These are phyloP conservation scores for Luvunga scandens DNA, from an alignment of 345 rosid species.

Conservation along the genomic window DNA sequence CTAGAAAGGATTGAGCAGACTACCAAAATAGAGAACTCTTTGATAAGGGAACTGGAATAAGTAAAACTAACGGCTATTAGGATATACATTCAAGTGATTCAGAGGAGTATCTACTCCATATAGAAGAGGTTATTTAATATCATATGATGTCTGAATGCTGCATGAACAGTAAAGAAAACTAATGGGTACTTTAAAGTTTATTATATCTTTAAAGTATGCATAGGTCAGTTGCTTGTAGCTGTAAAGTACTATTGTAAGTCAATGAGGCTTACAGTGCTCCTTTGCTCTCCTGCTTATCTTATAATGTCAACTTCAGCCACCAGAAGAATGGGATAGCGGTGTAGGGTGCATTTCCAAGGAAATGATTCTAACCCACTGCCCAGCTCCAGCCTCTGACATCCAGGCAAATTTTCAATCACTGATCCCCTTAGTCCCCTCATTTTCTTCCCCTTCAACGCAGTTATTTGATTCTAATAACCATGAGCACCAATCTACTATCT, in stretches of 20 bases:
- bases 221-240: neutral
- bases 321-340: conserved; percentile 61
- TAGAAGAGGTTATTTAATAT: neutral
- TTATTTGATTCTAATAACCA: neutral
- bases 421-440: neutral
- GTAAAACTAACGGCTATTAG: neutral
- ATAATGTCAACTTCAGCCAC: conserved; percentile 32
- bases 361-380: conserved; percentile 54
- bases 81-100: neutral
- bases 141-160: neutral
- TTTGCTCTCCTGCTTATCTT: neutral
- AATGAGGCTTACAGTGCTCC: too few relatives aligned
- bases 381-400: conserved; percentile 53
- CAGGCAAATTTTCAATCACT: conserved; percentile 29
- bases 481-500: neutral
- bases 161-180: neutral
- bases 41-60: too few relatives aligned
- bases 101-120: neutral
- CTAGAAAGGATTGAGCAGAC: too few relatives aligned
- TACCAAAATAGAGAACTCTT: too few relatives aligned
- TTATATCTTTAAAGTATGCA: neutral
- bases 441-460: neutral
- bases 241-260: too few relatives aligned
- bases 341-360: conserved; percentile 61
- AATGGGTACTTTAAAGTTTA: neutral